These are phyloP conservation scores for Sporothrix euskadiensis DNA, from an alignment of 2,329 filamentous ascomycete genomes.

Conservation along the genomic window DNA sequence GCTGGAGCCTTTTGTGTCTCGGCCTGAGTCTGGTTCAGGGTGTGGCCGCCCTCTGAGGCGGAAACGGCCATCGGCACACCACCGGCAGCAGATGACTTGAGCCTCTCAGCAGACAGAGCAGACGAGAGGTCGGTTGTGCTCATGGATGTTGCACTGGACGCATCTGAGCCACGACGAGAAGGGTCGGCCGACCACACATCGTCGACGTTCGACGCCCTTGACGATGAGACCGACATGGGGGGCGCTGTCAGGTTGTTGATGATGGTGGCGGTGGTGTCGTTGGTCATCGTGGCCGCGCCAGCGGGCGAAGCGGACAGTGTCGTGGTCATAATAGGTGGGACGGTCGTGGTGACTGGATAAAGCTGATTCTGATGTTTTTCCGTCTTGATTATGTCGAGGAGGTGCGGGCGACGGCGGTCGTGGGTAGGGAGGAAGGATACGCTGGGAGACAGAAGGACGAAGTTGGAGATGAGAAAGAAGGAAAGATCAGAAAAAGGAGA, in stretches of 20 bases:
- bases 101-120: neutral
- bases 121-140: neutral
- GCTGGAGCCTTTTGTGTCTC: neutral
- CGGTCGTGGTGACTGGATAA: neutral
- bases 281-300: neutral
- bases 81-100: neutral
- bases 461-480: neutral
- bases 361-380: neutral
- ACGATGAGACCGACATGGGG: conserved; percentile 25
- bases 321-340: conserved; percentile 5
- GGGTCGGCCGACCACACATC: conserved; percentile 27
- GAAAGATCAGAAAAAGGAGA: neutral
- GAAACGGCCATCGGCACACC: conserved; percentile 20
- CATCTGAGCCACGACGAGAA: conserved; percentile 31
- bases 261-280: neutral
- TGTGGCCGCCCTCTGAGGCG: neutral
- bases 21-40: neutral
- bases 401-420: neutral
- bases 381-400: neutral
- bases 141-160: conserved; percentile 16
- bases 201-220: neutral
- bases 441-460: neutral
- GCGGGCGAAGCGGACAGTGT: neutral
- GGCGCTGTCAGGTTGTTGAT: conserved; percentile 14
- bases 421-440: neutral